Evolutionary conservation across 2,329 filamentous ascomycete genomes (phyloP), one percentile per base, ranked within the genome.

Genomic region (Lomentospora prolificans): DNA sequence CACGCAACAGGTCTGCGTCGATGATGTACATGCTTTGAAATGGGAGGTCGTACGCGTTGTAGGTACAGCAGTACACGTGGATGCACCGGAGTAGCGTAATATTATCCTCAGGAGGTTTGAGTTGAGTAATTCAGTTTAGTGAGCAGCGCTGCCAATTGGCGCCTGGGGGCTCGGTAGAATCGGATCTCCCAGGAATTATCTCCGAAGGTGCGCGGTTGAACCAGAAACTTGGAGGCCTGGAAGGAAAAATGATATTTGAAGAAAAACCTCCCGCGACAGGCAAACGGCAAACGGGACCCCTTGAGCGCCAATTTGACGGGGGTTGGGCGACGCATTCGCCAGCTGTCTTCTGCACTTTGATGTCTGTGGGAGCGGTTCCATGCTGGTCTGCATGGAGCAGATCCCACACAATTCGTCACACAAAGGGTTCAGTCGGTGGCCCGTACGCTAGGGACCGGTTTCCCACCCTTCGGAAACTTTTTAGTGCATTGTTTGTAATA

Each of bases 361-460:
- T 19, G 22, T 48, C 24, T 48, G 44, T n/a, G 22, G 44, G 19
- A 22, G 44, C 44, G 44, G 44, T 25, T 48, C 44, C 44, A 48
- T 48, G 44, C 44, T 22, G 22, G 44, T 25, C 44, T 48, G 44
- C 44, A 48, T 48, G 44, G 44, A 25, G 44, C 44, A 48, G 17
- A 48, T 48, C 44, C 44, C 44, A 22, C 44, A 48, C 44, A 48
- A 48, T 48, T 19, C 44, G 44, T 48, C 44, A 22, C 44, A 48
- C 17, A 22, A 41, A 41, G 19, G 36, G 36, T n/a, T 33, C 30
- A 33, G 30, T 33, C 30, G 30, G n/a, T n/a, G n/a, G 44, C 22
- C 22, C 44, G 44, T n/a, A 22, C 44, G 19, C 24, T 22, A 25
- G 44, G 44, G 17, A 22, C 44, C 17, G 17, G 22, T 25, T 22